Conservation (phyloP, 768 basidiomycete genomes). For the Leccinum longicurvipes region DNA sequence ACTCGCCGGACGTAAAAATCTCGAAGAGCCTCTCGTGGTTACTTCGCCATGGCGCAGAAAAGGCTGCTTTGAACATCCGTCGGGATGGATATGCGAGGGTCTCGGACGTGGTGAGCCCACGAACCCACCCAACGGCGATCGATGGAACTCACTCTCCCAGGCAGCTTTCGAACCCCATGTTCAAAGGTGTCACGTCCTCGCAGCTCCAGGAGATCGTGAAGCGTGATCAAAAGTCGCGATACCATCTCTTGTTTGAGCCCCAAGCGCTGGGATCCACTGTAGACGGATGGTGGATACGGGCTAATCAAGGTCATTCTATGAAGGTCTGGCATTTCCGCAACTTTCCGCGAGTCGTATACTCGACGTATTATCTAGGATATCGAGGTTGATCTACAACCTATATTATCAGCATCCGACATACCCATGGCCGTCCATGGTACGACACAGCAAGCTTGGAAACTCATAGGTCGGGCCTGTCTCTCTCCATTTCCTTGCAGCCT, state of each 20-base stretch:
- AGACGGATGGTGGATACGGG: constrained; percentile 80
- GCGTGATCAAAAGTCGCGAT: constrained; percentile 65
- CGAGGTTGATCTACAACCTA: constrained; percentile 61
- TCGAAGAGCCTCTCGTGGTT: constrained; percentile 91
- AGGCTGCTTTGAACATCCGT: constrained; percentile 72
- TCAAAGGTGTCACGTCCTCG: constrained; percentile 56
- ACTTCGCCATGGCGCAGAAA: constrained; percentile 84
- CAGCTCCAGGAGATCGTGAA: constrained; percentile 61
- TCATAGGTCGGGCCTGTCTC: constrained; percentile 51
- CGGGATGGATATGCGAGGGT: constrained; percentile 85
- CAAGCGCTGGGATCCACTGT: constrained; percentile 29
- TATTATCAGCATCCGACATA: constrained; percentile 57
- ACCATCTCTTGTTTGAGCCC: constrained; percentile 53
- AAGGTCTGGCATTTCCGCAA: constrained; percentile 43
- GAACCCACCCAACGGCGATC: not conserved
- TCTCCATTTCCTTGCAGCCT: not conserved
- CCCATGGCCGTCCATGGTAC: constrained; percentile 87
- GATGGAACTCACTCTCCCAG: constrained; percentile 5
- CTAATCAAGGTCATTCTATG: constrained; percentile 88
- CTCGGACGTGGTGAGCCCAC: constrained; percentile 69
- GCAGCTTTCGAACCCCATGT: constrained; percentile 68
- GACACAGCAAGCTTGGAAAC: constrained; percentile 60
- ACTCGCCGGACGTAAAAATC: constrained; percentile 63
- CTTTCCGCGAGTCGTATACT: not conserved
- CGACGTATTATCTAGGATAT: constrained; percentile 45